These are phyloP conservation scores for Pyrus bretschneideri DNA, from an alignment of 306 rosid genomes.

Conservation along the genomic window DNA sequence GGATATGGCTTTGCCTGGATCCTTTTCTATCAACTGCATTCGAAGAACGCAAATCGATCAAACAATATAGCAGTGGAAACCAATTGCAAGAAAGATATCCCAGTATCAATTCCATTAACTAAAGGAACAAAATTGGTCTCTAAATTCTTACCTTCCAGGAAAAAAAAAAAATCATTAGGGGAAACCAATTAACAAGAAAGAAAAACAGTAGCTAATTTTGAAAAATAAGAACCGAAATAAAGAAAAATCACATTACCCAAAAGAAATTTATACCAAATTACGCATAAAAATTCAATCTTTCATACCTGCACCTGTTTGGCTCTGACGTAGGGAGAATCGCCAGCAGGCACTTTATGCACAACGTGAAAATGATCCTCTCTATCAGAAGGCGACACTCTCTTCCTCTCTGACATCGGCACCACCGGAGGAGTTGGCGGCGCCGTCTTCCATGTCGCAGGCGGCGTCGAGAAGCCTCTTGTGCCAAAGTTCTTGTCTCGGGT, in stretches of 20 bases:
- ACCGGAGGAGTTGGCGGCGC: conserved; percentile 24
- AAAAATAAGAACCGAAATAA: not conserved
- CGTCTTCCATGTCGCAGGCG: conserved; percentile 40
- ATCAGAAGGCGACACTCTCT: conserved; percentile 34
- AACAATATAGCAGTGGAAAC: conserved; percentile 2
- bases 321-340: conserved; percentile 87
- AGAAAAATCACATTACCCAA: not conserved
- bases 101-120: not conserved
- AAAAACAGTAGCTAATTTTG: not conserved
- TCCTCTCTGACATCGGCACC: conserved; percentile 51
- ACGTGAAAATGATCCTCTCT: conserved; percentile 55
- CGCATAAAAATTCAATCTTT: not conserved
- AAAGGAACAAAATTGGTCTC: not conserved
- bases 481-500: conserved; percentile 29
- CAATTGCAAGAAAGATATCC: not conserved
- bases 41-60: not conserved
- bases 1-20: conserved; percentile 71
- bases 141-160: not conserved
- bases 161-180: not conserved
- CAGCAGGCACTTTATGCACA: conserved; percentile 76
- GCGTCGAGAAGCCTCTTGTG: conserved; percentile 50
- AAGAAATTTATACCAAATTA: not conserved
- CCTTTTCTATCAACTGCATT: conserved; percentile 74
- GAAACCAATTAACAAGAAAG: not conserved
- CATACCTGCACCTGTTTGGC: conserved; percentile 96